phyloP scores from a whole-genome alignment of 345 rosid species.

The Eutrema yunnanense region DNA sequence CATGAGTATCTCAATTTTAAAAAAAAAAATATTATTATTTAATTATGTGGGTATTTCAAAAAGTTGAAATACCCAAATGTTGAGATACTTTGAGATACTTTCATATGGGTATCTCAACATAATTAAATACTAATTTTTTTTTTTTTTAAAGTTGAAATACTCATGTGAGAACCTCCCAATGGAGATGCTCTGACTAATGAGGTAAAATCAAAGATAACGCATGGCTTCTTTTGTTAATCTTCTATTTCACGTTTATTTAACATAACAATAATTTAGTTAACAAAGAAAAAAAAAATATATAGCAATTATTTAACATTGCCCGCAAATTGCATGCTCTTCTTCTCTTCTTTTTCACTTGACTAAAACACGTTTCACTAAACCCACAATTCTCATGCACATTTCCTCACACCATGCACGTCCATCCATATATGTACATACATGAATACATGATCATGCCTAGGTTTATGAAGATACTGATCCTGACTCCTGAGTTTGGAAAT shows the following conservation, averaged over 20 bases:
- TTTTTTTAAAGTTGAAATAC: no score
- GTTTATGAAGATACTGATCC: not conserved
- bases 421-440: not conserved
- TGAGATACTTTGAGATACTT: no score
- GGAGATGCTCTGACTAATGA: no score
- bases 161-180: no score
- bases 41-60: no score
- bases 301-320: not conserved
- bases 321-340: slow-evolving; percentile 8
- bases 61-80: no score
- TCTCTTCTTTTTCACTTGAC: slow-evolving; percentile 1
- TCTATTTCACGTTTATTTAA: not conserved
- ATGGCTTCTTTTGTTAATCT: not conserved
- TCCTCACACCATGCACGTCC: slow-evolving; percentile 15
- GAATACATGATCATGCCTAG: not conserved
- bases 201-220: not conserved
- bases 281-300: no score
- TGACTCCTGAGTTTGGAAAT: not conserved
- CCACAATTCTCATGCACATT: slow-evolving; percentile 18
- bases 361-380: slow-evolving; percentile 16
- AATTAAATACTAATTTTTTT: no score
- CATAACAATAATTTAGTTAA: not conserved
- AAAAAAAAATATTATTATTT: no score
- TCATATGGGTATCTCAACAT: no score
- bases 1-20: no score